Evolutionary conservation across 2,329 filamentous ascomycete genomes (phyloP).

Genomic region (Microcera coccophila): DNA sequence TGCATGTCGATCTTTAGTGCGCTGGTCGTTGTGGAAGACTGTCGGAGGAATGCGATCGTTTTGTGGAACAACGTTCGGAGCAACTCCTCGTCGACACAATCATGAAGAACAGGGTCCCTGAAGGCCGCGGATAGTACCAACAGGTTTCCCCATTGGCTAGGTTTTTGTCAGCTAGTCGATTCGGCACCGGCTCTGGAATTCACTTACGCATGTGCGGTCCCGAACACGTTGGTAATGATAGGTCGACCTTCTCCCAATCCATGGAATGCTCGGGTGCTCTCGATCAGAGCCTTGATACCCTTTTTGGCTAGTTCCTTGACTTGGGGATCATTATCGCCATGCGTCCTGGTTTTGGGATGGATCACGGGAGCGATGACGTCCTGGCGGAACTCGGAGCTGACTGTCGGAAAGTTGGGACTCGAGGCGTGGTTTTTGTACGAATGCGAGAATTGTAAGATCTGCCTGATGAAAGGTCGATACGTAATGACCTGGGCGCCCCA

Average conservation of each 20-base stretch:
- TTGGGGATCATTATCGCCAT: conserved; percentile 40
- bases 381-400: conserved; percentile 34
- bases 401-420: conserved; percentile 31
- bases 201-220: conserved; percentile 93
- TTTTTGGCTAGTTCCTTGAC: conserved; percentile 53
- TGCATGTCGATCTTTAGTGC: conserved; percentile 69
- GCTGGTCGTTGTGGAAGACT: conserved; percentile 68
- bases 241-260: conserved; percentile 60
- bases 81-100: conserved; percentile 52
- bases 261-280: conserved; percentile 81
- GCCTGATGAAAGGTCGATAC: conserved; percentile 68
- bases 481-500: conserved; percentile 91
- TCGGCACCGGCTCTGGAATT: not conserved
- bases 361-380: conserved; percentile 38
- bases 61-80: conserved; percentile 61
- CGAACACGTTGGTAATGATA: conserved; percentile 93
- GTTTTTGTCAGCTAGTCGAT: conserved; percentile 10
- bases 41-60: conserved; percentile 72
- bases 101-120: conserved; percentile 58
- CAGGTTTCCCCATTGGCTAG: conserved; percentile 93
- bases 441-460: conserved; percentile 50
- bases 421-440: conserved; percentile 34
- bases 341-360: conserved; percentile 33
- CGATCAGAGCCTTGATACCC: conserved; percentile 71
- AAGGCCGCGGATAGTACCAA: conserved; percentile 83